Base-by-base conservation (phyloP, 2,329 filamentous ascomycete species). In the Cercospora sp. region DNA sequence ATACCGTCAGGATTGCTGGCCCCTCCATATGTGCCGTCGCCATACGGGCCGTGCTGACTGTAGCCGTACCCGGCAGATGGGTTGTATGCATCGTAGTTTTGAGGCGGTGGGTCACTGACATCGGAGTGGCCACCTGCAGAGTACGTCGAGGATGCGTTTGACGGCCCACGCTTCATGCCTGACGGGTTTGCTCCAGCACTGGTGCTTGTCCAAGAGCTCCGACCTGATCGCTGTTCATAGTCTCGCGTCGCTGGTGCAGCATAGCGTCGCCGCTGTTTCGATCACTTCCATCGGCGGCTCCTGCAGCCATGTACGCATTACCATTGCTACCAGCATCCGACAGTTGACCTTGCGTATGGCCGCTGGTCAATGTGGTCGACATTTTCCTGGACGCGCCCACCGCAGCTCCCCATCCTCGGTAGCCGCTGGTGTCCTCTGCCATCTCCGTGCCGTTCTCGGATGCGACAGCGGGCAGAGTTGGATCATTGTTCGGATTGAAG, bases 401-500 rank as follows among this genome's bases (percentile, higher is more conserved):
- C 30, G 89, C 88, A 4, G 82, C 86, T 18, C 85, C 81, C 95
- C 95, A 99, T 73, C 95, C 95, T 73, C 95, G 90, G 82, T 99
- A 99, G 59, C 94, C 94, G 2, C 88, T 87, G 65, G 85, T 86
- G 67, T 93, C 91, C 77, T 97, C 92, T 67, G 88, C 86, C 90
- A 94, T 93, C 78, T 94, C 82, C 63, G 85, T 86, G 64, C 86
- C 87, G 8, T 77, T 80, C 61, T 82, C 82, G 49, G 79, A 80
- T 82, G 86, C 84, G 63, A 84, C 81, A 9, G 85, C 84, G 7
- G 88, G 88, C 12, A 97, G 84, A 0, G 91, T 93, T 0, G 94
- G 93, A 77, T 97, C 94, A 69, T 93, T 90, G 81, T 98, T 98
- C n/a, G 95, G 95, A 79, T 98, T 98, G 84, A 94, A 98, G 34